These are phyloP conservation scores for Actinomucor elegans DNA, from an alignment of 371 early-diverging fungal species.

Conservation along the genomic window DNA sequence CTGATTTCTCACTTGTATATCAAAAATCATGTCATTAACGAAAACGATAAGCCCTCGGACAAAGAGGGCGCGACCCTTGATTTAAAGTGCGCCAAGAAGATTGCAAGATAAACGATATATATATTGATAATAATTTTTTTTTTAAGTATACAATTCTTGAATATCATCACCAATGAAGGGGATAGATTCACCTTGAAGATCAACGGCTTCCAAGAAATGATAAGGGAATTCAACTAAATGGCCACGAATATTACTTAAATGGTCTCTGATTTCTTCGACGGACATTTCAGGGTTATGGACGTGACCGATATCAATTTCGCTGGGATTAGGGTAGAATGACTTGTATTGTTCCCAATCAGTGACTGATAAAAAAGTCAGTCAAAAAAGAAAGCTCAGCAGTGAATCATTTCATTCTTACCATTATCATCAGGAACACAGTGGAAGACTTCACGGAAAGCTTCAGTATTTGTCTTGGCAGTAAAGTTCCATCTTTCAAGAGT, in stretches of 20 bases:
- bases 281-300: constrained; percentile 44
- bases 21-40: constrained; percentile 10
- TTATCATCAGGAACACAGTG: constrained; percentile 77
- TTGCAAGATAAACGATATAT: too few relatives aligned
- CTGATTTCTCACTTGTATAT: neutral
- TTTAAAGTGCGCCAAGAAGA: too few relatives aligned
- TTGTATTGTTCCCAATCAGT: constrained; percentile 70
- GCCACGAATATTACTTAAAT: constrained; percentile 55
- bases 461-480: constrained; percentile 63
- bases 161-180: constrained; percentile 39
- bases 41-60: too few relatives aligned
- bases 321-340: constrained; percentile 55
- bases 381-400: neutral
- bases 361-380: constrained; percentile 29
- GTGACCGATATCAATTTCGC: constrained; percentile 41
- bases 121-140: too few relatives aligned
- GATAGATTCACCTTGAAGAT: constrained; percentile 45
- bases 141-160: constrained; percentile 47
- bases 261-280: constrained; percentile 45
- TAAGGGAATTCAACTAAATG: constrained; percentile 79
- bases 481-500: constrained; percentile 53
- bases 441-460: constrained; percentile 71
- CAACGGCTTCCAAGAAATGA: constrained; percentile 67
- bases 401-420: constrained; percentile 22
- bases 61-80: too few relatives aligned